These are phyloP conservation scores for Rhodotorula glutinis DNA, from an alignment of 1,284 basidiomycete genomes.

Conservation along the genomic window DNA sequence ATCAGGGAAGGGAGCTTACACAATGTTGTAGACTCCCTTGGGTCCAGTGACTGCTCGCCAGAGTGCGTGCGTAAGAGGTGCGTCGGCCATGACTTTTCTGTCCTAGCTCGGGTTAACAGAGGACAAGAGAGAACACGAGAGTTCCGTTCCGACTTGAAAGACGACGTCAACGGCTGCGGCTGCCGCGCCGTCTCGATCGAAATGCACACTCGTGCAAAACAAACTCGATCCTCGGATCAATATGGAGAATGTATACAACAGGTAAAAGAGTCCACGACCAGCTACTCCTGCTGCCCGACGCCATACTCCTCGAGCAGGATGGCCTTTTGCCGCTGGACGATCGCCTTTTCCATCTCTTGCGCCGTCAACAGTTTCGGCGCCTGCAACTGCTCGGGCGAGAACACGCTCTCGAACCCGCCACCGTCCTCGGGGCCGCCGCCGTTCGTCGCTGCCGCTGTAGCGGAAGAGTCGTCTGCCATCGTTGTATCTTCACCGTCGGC, in stretches of 20 bases:
- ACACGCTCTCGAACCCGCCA: constrained; percentile 64
- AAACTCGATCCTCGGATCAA: too few relatives aligned
- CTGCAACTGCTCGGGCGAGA: constrained; percentile 66
- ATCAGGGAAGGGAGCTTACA: neutral
- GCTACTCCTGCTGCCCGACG: neutral
- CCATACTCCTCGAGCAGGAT: constrained; percentile 76
- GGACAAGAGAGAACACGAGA: too few relatives aligned
- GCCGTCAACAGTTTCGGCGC: constrained; percentile 70
- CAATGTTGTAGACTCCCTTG: constrained; percentile 9
- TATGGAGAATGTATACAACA: neutral
- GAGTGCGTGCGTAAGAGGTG: neutral
- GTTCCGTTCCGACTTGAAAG: neutral
- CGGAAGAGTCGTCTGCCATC: neutral
- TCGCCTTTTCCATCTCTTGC: constrained; percentile 72
- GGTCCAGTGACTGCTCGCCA: neutral
- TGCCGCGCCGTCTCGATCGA: too few relatives aligned
- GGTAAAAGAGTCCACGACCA: neutral
- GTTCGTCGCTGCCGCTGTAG: too few relatives aligned
- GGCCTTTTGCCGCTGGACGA: constrained; percentile 75
- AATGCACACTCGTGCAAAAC: too few relatives aligned
- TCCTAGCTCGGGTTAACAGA: too few relatives aligned
- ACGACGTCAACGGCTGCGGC: neutral
- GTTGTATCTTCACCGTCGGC: neutral
- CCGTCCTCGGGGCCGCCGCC: neutral
- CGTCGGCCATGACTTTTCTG: neutral